phyloP scores from a whole-genome alignment of 345 rosid species.

The Mangifera indica region DNA sequence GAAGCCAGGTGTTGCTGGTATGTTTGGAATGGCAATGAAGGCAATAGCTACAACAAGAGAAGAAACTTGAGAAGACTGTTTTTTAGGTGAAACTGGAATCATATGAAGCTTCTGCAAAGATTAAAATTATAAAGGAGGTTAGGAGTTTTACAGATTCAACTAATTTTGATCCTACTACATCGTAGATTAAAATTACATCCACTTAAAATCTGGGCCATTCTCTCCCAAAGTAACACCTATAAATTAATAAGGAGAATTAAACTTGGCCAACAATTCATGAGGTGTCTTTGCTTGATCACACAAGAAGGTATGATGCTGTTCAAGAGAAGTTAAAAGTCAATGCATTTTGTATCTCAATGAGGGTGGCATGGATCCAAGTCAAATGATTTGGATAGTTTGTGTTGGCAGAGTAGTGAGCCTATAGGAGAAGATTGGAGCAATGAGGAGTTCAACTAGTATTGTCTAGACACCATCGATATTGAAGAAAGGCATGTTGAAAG shows the following conservation, averaged over 20 bases:
- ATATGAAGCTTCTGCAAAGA: slow-evolving; percentile 65
- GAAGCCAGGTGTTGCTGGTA: slow-evolving; percentile 55
- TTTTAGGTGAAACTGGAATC: slow-evolving; percentile 82
- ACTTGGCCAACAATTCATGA: no score
- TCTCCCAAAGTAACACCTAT: no score
- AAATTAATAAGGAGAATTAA: no score
- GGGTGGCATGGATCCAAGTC: slow-evolving; percentile 28
- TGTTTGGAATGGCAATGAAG: slow-evolving; percentile 47
- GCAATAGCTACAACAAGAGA: slow-evolving; percentile 52
- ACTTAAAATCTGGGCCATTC: no score
- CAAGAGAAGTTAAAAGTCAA: no score
- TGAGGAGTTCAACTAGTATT: slow-evolving; percentile 7
- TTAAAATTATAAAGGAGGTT: slow-evolving; percentile 80
- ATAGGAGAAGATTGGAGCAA: no score
- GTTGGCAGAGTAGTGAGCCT: no score
- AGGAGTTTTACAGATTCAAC: slow-evolving; percentile 74
- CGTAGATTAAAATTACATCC: no score
- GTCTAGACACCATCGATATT: slow-evolving; percentile 67
- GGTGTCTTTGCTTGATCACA: no score
- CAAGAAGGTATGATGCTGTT: no score
- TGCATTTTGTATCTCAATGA: slow-evolving; percentile 55
- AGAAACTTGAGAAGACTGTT: slow-evolving; percentile 73
- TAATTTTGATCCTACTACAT: no score
- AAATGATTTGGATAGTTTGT: slow-evolving; percentile 49
- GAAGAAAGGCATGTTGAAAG: slow-evolving; percentile 76